These are phyloP conservation scores for Dipteronia dyeriana DNA, from an alignment of 345 rosid species.

Conservation along the genomic window DNA sequence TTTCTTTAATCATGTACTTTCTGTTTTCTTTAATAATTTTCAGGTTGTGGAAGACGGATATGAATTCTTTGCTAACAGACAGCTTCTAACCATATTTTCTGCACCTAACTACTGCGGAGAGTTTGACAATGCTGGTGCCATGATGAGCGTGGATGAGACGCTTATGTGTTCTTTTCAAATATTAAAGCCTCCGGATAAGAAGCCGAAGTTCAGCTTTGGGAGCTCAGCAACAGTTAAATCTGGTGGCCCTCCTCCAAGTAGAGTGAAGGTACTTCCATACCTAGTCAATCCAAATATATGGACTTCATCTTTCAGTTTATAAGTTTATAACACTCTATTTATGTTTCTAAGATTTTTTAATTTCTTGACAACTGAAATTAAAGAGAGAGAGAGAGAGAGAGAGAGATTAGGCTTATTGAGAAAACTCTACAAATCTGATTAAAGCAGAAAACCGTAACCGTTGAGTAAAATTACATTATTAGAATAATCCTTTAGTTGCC, in stretches of 20 bases:
- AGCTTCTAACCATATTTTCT: slow-evolving; percentile 82
- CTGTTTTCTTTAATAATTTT: slow-evolving; percentile 3
- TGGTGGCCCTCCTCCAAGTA: slow-evolving; percentile 38
- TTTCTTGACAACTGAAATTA: background rate
- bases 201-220: slow-evolving; percentile 54
- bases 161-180: slow-evolving; percentile 83
- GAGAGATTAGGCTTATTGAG: background rate
- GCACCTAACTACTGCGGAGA: slow-evolving; percentile 90
- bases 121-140: slow-evolving; percentile 87
- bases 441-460: too few species aligned
- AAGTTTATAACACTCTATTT: background rate
- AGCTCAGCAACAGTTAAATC: slow-evolving; percentile 47
- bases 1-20: slow-evolving; percentile 5
- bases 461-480: too few species aligned
- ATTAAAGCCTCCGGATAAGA: slow-evolving; percentile 68
- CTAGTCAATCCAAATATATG: background rate
- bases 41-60: slow-evolving; percentile 95
- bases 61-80: slow-evolving; percentile 73
- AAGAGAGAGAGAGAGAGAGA: background rate
- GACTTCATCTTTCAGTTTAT: background rate
- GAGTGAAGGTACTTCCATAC: slow-evolving; percentile 52
- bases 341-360: background rate
- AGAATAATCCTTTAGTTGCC: too few species aligned
- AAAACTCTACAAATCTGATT: background rate
- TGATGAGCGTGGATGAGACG: slow-evolving; percentile 76